These are phyloP conservation scores for Pythium guiyangense DNA, from an alignment of 352 stramenopile genomes.

Conservation along the genomic window DNA sequence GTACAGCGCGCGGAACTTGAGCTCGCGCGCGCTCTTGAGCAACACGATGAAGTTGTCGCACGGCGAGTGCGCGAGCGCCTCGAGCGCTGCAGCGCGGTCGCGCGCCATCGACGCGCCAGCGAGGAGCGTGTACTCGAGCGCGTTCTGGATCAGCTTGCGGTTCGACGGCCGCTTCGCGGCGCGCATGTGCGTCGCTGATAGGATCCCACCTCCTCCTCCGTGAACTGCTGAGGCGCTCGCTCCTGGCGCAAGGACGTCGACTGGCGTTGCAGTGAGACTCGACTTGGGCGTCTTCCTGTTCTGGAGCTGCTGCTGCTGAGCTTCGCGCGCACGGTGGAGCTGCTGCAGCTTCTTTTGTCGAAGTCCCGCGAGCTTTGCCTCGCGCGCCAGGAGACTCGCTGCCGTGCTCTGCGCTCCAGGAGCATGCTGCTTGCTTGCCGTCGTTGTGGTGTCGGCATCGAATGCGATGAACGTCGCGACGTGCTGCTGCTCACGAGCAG, in stretches of 20 bases:
- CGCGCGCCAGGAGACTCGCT: not conserved
- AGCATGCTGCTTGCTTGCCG: not conserved
- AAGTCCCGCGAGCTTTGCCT: constrained; percentile 33
- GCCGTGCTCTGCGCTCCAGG: not conserved
- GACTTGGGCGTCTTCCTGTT: constrained; percentile 6
- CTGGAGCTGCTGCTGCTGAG: constrained; percentile 26
- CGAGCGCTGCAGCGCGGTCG: constrained; percentile 39
- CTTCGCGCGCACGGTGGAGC: constrained; percentile 41
- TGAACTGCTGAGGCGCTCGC: not conserved
- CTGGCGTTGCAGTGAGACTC: not conserved
- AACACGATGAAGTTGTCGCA: constrained; percentile 76
- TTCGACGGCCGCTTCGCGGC: constrained; percentile 48
- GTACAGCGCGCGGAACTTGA: constrained; percentile 76
- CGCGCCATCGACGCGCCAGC: constrained; percentile 57
- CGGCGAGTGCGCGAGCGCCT: constrained; percentile 32
- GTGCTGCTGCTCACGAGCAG: not conserved
- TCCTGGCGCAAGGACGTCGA: not conserved
- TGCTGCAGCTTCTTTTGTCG: constrained; percentile 62
- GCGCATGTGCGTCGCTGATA: not conserved
- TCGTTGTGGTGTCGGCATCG: constrained; percentile 1
- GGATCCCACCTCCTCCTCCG: not conserved
- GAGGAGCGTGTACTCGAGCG: constrained; percentile 72
- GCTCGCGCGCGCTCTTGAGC: constrained; percentile 64
- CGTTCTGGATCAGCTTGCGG: constrained; percentile 71
- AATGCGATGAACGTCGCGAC: constrained; percentile 20